Evolutionary conservation across 257 asterid genomes (phyloP), one percentile per base, ranked within the genome.

Genomic region (Rehmannia glutinosa): DNA sequence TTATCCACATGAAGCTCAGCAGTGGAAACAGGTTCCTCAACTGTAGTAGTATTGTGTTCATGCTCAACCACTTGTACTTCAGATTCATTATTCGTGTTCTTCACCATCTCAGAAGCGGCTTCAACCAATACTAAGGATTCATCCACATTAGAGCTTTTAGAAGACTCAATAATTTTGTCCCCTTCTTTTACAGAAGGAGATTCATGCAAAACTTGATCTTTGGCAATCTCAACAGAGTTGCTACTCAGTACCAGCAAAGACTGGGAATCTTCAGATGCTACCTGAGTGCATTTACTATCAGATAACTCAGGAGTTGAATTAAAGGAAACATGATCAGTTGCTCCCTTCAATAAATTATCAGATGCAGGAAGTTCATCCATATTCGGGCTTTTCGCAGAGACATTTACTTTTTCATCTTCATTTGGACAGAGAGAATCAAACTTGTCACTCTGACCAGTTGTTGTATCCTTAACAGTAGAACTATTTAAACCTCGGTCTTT

Each of bases 41-140:
- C 47, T 35, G 49, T 2, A 73, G 70, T 49, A 32, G 38, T 21
- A 27, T 13, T 56, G 57, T 39, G 47, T 42, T 74, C 76, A 42
- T 36, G 68, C 66, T 67, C 81, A 69, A 69, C 62, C 10, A 2
- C 57, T 33, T 16, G 43, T 11, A 24, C 64, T 53, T 69, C 70
- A 73, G 62, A 71, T 75, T 68, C 82, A 50, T 27, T 45, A 66
- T 49, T 73, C 43, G 76, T 57, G 66, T 32, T 75, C 68, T 69
- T 15, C 6, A 64, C 21, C 28, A 74, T 39, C 49, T 64, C 71
- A 38, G 52, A 72, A 32, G 47, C 8, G 4, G 23, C 28, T 55
- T 56, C 53, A 41, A n/a, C 55, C 24, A 13, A 17, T 47, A 35
- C 39, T 30, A 8, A 17, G 28, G 70, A 45, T 59, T 42, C 75